Conservation (phyloP, 306 rosid species). For the Betula pendula region DNA sequence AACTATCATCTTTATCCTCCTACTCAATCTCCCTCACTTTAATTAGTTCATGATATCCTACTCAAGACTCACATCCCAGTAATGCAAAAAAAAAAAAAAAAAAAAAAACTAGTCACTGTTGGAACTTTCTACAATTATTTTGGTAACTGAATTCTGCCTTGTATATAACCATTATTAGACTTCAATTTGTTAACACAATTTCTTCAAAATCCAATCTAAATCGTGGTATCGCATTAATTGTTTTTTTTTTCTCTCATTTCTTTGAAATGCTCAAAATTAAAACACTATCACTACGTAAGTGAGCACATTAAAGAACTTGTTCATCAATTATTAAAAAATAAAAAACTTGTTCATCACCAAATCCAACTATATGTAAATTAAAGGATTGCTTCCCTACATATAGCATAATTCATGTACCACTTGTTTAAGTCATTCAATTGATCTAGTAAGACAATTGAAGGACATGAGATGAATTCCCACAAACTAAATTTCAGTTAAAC, state of each 20-base stretch:
- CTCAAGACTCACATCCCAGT: too few relatives aligned
- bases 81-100: too few relatives aligned
- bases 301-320: background rate
- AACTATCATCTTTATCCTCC: background rate
- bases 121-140: too few relatives aligned
- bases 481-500: background rate
- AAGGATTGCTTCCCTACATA: background rate
- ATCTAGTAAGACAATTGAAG: background rate
- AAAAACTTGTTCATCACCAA: background rate
- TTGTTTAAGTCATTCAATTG: too few relatives aligned
- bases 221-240: background rate
- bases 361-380: background rate
- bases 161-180: too few relatives aligned
- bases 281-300: background rate
- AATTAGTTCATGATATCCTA: too few relatives aligned
- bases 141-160: too few relatives aligned
- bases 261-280: background rate
- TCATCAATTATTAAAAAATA: too few relatives aligned
- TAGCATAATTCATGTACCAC: background rate
- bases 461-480: background rate
- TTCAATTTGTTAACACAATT: too few relatives aligned
- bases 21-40: too few relatives aligned
- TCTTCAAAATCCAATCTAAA: too few relatives aligned
- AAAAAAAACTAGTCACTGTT: too few relatives aligned
- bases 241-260: background rate